phyloP scores from a whole-genome alignment of 441 rosid genomes.

The Pelargonium australe region DNA sequence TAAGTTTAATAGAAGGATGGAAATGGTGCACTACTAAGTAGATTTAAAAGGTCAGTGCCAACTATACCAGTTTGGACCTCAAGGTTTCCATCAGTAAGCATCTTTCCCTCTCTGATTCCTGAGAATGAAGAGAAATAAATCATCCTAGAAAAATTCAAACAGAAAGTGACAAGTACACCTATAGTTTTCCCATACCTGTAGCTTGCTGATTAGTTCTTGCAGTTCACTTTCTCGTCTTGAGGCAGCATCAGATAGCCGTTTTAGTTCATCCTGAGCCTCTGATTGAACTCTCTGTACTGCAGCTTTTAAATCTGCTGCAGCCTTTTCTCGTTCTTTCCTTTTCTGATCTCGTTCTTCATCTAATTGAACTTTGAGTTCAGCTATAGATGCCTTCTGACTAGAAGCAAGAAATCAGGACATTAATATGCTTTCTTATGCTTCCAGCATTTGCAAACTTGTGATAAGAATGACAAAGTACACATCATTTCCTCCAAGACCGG shows the following conservation, averaged over 20 bases:
- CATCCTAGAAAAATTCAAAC: slow-evolving; percentile 17
- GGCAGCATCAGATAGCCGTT: slow-evolving; percentile 52
- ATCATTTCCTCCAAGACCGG: background rate
- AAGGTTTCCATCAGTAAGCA: slow-evolving; percentile 62
- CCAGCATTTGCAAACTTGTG: slow-evolving; percentile 7
- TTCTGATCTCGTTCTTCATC: slow-evolving; percentile 84
- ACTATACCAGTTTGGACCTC: slow-evolving; percentile 74
- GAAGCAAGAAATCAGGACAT: slow-evolving; percentile 24
- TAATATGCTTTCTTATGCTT: slow-evolving; percentile 7
- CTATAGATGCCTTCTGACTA: slow-evolving; percentile 75
- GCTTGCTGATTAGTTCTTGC: slow-evolving; percentile 71
- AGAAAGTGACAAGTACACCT: slow-evolving; percentile 12
- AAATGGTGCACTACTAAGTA: slow-evolving; percentile 1
- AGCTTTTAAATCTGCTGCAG: slow-evolving; percentile 59
- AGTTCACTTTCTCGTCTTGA: slow-evolving; percentile 61
- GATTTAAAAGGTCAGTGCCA: background rate
- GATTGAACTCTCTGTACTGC: slow-evolving; percentile 74
- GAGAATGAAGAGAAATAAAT: slow-evolving; percentile 26
- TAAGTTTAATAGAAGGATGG: background rate
- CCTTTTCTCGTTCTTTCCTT: slow-evolving; percentile 72
- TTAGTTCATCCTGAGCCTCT: slow-evolving; percentile 71
- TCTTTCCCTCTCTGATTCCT: slow-evolving; percentile 77
- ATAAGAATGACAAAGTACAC: background rate
- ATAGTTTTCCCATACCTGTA: slow-evolving; percentile 49
- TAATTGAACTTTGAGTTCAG: slow-evolving; percentile 57